Conservation (phyloP, 805 yeast species). For the Zygosaccharomyces bisporus region DNA sequence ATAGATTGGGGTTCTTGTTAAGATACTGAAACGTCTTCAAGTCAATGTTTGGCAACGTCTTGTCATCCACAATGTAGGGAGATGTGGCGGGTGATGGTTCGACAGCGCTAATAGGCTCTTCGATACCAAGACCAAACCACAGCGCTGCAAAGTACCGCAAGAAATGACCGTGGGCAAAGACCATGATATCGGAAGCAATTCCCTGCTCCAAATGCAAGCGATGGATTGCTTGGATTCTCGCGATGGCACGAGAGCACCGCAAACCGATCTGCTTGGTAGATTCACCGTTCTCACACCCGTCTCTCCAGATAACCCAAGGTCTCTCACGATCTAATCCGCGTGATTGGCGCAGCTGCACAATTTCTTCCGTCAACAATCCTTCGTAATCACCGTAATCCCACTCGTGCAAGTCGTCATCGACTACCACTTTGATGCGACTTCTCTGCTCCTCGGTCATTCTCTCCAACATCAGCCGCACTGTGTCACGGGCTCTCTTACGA, state of each 20-base stretch:
- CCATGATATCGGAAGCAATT: slow-evolving; percentile 65
- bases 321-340: slow-evolving; percentile 52
- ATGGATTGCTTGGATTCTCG: slow-evolving; percentile 60
- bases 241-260: slow-evolving; percentile 70
- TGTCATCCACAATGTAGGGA: slow-evolving; percentile 27
- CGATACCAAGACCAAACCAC: slow-evolving; percentile 56
- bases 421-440: slow-evolving; percentile 42
- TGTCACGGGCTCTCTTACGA: slow-evolving; percentile 70
- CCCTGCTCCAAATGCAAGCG: slow-evolving; percentile 46
- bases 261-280: slow-evolving; percentile 57
- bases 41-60: slow-evolving; percentile 35
- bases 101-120: slow-evolving; percentile 13
- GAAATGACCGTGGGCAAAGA: slow-evolving; percentile 93
- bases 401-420: slow-evolving; percentile 74
- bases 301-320: slow-evolving; percentile 81
- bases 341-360: slow-evolving; percentile 52
- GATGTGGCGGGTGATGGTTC: not conserved
- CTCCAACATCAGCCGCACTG: slow-evolving; percentile 61
- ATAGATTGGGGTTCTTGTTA: slow-evolving; percentile 65
- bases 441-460: slow-evolving; percentile 43
- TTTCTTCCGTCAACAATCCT: slow-evolving; percentile 69
- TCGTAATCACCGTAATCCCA: slow-evolving; percentile 98
- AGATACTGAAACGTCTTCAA: slow-evolving; percentile 36
- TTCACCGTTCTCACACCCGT: slow-evolving; percentile 94
- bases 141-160: slow-evolving; percentile 84